phyloP scores from a whole-genome alignment of 1,284 basidiomycete genomes.

The Meripilus lineatus region DNA sequence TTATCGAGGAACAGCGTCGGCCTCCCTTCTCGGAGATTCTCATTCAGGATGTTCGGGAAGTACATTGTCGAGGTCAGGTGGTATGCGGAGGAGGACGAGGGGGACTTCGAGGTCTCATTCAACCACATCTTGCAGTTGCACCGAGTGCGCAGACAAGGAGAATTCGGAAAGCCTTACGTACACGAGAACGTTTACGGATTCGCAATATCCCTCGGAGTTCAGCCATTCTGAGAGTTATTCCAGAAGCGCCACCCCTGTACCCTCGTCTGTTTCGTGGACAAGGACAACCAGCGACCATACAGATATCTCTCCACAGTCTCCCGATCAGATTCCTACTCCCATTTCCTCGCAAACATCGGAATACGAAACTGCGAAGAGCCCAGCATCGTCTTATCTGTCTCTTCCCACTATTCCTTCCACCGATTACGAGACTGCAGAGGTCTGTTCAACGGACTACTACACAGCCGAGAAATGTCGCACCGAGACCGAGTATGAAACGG shows the following conservation, averaged over 20 bases:
- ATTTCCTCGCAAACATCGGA: conserved; percentile 14
- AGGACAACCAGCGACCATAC: conserved; percentile 9
- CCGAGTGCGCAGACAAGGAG: conserved; percentile 53
- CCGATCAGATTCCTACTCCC: background rate
- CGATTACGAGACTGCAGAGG: conserved; percentile 49
- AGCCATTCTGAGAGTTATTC: conserved; percentile 28
- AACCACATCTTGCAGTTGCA: conserved; percentile 29
- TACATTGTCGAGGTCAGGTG: conserved; percentile 48
- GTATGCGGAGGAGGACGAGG: conserved; percentile 49
- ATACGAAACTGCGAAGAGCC: conserved; percentile 30
- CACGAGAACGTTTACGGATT: conserved; percentile 17
- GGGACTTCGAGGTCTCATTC: conserved; percentile 32
- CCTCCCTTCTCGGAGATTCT: conserved; percentile 54
- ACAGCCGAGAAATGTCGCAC: conserved; percentile 45
- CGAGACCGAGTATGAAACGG: conserved; percentile 49
- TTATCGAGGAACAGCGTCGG: conserved; percentile 47
- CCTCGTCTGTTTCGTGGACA: conserved; percentile 8
- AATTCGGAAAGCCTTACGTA: conserved; percentile 33
- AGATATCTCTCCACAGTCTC: conserved; percentile 10
- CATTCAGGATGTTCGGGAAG: conserved; percentile 38
- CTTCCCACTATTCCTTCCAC: conserved; percentile 47
- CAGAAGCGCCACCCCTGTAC: conserved; percentile 11
- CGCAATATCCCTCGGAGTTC: conserved; percentile 18
- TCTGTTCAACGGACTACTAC: conserved; percentile 43
- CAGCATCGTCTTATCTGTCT: conserved; percentile 40